Conservation (phyloP, 768 basidiomycete species). For the Suillus tomentosus region DNA sequence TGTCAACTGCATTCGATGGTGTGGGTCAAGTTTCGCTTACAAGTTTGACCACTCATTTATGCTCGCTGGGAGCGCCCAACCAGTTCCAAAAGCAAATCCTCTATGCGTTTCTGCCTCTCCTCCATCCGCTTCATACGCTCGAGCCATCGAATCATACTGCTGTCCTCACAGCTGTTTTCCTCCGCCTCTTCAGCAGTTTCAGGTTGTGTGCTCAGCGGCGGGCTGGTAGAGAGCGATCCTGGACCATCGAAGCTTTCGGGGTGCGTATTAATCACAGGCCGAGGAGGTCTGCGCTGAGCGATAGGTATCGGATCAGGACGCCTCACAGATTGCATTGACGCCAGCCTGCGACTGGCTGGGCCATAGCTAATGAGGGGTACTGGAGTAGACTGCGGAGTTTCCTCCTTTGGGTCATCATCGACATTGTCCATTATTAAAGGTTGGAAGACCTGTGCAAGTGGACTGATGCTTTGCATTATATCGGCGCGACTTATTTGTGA, state of each 20-base stretch:
- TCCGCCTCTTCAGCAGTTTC: conserved; percentile 31
- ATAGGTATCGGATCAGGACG: conserved; percentile 13
- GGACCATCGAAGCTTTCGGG: conserved; percentile 17
- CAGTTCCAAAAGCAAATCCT: conserved; percentile 44
- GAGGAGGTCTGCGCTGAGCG: conserved; percentile 15
- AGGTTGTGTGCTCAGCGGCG: conserved; percentile 22
- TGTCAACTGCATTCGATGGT: neutral
- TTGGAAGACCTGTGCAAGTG: conserved; percentile 75
- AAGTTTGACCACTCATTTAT: neutral
- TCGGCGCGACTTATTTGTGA: conserved; percentile 26
- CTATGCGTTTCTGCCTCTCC: conserved; percentile 48
- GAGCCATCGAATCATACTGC: conserved; percentile 30
- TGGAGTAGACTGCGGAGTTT: conserved; percentile 21
- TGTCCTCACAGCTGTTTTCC: conserved; percentile 29
- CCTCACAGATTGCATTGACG: conserved; percentile 33
- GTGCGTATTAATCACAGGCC: conserved; percentile 28
- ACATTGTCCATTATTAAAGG: conserved; percentile 61
- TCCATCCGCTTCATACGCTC: conserved; percentile 45
- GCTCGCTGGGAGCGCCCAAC: neutral
- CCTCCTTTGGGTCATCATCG: conserved; percentile 42
- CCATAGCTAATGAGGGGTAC: conserved; percentile 39
- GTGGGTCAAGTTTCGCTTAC: neutral
- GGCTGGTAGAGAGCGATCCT: conserved; percentile 29
- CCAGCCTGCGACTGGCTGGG: conserved; percentile 39
- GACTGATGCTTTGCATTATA: conserved; percentile 49